Conservation (phyloP, 2,329 filamentous ascomycete genomes). For the Fusarium sp. region DNA sequence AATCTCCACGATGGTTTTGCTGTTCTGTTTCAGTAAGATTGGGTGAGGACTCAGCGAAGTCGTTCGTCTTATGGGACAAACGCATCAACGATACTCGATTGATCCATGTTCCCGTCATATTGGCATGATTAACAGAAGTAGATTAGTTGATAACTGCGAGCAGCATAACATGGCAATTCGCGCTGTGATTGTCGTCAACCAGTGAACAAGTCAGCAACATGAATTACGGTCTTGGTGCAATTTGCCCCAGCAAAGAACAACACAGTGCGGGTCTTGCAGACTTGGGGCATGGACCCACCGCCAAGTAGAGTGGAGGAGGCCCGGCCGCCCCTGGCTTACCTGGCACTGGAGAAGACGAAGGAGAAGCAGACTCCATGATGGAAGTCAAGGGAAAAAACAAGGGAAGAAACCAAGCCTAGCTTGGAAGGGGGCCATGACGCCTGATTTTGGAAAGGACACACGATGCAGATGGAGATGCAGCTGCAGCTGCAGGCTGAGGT, state of each 20-base stretch:
- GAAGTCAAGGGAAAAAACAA: slow-evolving; percentile 4
- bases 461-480: slow-evolving; percentile 2
- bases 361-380: slow-evolving; percentile 20
- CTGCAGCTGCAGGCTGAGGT: background rate
- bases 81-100: background rate
- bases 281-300: slow-evolving; percentile 20
- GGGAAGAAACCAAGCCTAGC: background rate
- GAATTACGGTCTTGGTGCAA: slow-evolving; percentile 27
- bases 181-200: slow-evolving; percentile 12
- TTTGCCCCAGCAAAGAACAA: slow-evolving; percentile 32
- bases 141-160: slow-evolving; percentile 22
- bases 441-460: slow-evolving; percentile 5
- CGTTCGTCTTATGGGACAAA: background rate
- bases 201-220: slow-evolving; percentile 24
- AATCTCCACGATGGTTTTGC: slow-evolving; percentile 35
- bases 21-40: slow-evolving; percentile 39
- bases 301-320: slow-evolving; percentile 27
- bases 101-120: slow-evolving; percentile 8
- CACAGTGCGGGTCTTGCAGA: slow-evolving; percentile 32
- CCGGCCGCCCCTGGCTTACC: slow-evolving; percentile 22
- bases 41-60: slow-evolving; percentile 20
- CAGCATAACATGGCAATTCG: slow-evolving; percentile 29
- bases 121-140: slow-evolving; percentile 18
- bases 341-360: background rate
- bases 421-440: background rate